Conservation (phyloP, 345 rosid genomes). For the Eucalyptus melliodora region DNA sequence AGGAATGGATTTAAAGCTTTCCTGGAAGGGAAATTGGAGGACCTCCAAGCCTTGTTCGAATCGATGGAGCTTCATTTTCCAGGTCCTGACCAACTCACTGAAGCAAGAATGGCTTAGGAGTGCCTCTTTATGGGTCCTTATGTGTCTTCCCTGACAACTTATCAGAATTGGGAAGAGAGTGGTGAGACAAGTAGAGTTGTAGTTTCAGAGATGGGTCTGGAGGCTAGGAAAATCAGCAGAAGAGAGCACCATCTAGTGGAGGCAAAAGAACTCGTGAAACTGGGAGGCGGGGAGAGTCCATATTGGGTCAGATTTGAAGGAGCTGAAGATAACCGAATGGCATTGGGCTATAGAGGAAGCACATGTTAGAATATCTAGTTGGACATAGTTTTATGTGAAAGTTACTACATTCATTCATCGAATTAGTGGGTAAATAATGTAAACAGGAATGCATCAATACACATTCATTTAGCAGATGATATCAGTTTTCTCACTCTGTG, state of each 20-base stretch:
- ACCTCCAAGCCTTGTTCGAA: constrained; percentile 12
- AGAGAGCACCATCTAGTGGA: background rate
- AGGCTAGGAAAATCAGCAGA: constrained; percentile 3
- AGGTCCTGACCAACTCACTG: constrained; percentile 1
- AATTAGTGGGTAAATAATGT: background rate
- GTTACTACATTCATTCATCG: background rate
- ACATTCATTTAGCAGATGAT: background rate
- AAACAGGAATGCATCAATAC: background rate
- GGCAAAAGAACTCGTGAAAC: constrained; percentile 12
- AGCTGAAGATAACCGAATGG: constrained; percentile 5
- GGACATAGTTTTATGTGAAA: background rate
- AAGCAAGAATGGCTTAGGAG: constrained; percentile 34
- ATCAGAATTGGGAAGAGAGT: background rate
- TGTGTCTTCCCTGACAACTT: background rate
- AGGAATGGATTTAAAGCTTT: background rate
- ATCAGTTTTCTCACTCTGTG: background rate
- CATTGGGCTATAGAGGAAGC: constrained; percentile 13
- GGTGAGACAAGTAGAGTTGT: background rate
- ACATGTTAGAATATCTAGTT: constrained; percentile 17
- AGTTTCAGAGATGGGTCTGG: constrained; percentile 2
- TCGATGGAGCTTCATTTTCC: constrained; percentile 20
- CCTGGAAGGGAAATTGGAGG: constrained; percentile 3
- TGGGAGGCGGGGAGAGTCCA: constrained; percentile 7
- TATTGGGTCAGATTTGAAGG: constrained; percentile 9
- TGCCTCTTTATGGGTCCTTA: constrained; percentile 17